A percentile compares a stretch with the other conserved stretches of the same genome.
These are phyloP conservation scores for Gamsiella multidivaricata DNA, from an alignment of 192 early-diverging fungal genomes.

Conservation along the genomic window DNA sequence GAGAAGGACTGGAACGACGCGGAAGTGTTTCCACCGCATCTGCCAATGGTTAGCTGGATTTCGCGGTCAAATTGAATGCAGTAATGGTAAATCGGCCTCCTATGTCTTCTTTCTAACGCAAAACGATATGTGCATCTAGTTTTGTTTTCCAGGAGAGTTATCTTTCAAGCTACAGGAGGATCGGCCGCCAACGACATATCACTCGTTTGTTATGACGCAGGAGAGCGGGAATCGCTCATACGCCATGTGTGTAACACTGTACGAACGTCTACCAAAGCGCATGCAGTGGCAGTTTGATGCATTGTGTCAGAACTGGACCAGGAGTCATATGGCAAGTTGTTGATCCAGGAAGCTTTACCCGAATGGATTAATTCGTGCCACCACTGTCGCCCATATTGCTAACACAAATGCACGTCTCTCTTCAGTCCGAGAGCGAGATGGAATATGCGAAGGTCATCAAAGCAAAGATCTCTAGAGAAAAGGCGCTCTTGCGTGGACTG, in stretches of 20 bases:
- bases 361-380: too few relatives aligned
- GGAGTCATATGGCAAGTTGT: constrained; percentile 39
- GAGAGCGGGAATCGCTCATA: constrained; percentile 55
- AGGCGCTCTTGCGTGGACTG: not conserved
- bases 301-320: constrained; percentile 37
- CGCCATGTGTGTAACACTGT: constrained; percentile 53
- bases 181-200: constrained; percentile 48
- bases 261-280: constrained; percentile 29
- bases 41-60: constrained; percentile 39
- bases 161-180: constrained; percentile 33
- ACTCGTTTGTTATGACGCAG: constrained; percentile 59
- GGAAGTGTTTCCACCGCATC: constrained; percentile 28
- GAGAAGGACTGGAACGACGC: constrained; percentile 37
- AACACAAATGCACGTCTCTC: not conserved
- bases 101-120: too few relatives aligned
- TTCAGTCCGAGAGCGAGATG: constrained; percentile 46
- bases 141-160: constrained; percentile 56
- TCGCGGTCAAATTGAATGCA: too few relatives aligned
- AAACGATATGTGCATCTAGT: constrained; percentile 19
- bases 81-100: too few relatives aligned
- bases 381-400: not conserved
- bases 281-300: constrained; percentile 28
- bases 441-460: constrained; percentile 46
- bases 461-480: constrained; percentile 32
- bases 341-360: too few relatives aligned